Conservation (phyloP, 306 rosid genomes). For the Calophaca sinica region DNA sequence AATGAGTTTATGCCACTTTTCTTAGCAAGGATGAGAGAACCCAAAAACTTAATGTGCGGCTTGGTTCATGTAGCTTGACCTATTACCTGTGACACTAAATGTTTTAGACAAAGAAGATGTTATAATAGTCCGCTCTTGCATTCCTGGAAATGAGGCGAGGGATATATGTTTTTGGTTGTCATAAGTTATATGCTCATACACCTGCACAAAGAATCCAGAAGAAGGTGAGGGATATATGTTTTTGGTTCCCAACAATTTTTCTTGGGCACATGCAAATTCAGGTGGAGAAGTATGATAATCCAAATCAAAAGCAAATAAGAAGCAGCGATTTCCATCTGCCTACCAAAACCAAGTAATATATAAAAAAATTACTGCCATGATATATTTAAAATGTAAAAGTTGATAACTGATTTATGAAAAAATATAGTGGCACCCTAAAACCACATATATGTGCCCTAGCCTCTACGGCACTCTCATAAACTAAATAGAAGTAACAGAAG, state of each 20-base stretch:
- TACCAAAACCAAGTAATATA: not conserved
- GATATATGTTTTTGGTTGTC: slow-evolving; percentile 69
- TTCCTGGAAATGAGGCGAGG: slow-evolving; percentile 80
- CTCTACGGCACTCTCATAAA: not conserved
- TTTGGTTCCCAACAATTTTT: too few relatives aligned
- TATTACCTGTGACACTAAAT: slow-evolving; percentile 85
- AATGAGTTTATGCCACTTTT: slow-evolving; percentile 29
- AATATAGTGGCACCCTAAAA: slow-evolving; percentile 11
- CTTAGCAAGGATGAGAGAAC: slow-evolving; percentile 7
- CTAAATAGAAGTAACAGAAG: not conserved
- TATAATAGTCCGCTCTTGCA: slow-evolving; percentile 81
- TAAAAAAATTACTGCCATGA: not conserved
- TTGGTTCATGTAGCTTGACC: slow-evolving; percentile 46
- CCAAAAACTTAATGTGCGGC: not conserved
- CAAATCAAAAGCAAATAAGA: slow-evolving; percentile 26
- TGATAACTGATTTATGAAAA: slow-evolving; percentile 4
- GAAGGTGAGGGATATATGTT: too few relatives aligned
- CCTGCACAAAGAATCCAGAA: slow-evolving; percentile 55
- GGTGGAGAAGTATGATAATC: slow-evolving; percentile 9
- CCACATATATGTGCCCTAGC: slow-evolving; percentile 10
- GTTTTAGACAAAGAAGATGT: slow-evolving; percentile 89
- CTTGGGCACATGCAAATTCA: slow-evolving; percentile 21
- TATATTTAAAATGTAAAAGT: not conserved
- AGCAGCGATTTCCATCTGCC: slow-evolving; percentile 3
- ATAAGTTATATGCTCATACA: slow-evolving; percentile 75